Evolutionary conservation across 306 rosid genomes (phyloP).

Genomic region (Vigna hirtella): DNA sequence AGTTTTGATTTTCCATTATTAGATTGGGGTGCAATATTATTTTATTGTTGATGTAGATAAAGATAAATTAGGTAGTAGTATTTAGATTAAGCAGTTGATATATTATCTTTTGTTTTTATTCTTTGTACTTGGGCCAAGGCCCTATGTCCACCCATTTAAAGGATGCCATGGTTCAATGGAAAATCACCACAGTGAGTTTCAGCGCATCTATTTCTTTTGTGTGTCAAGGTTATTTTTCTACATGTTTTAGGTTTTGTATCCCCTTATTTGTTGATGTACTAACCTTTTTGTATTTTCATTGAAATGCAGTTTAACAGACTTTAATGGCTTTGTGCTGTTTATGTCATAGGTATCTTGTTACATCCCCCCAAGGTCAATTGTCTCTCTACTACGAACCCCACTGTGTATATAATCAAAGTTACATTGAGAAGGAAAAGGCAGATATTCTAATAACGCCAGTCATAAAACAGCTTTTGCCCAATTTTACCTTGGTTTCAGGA

Average conservation of each 20-base stretch:
- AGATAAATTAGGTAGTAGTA: too few relatives aligned
- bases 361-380: constrained; percentile 64
- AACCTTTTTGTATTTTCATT: constrained; percentile 15
- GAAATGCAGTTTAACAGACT: constrained; percentile 11
- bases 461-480: constrained; percentile 84
- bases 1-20: too few relatives aligned
- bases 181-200: too few relatives aligned
- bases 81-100: too few relatives aligned
- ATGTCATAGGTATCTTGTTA: constrained; percentile 71
- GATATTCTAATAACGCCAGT: constrained; percentile 94
- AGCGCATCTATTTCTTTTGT: too few relatives aligned
- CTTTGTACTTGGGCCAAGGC: too few relatives aligned
- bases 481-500: constrained; percentile 88
- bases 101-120: too few relatives aligned
- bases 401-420: constrained; percentile 73
- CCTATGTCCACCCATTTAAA: too few relatives aligned
- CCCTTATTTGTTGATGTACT: background rate
- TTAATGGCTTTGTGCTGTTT: constrained; percentile 32
- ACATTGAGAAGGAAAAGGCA: constrained; percentile 71
- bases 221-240: too few relatives aligned
- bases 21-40: too few relatives aligned
- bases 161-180: too few relatives aligned
- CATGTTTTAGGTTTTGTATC: constrained; percentile 10
- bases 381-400: constrained; percentile 95
- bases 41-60: too few relatives aligned